A percentile compares a stretch with the other conserved stretches of the same genome.
Evolutionary conservation across 75 land plant genomes (phyloP).

Genomic region (Sequoia sempervirens): DNA sequence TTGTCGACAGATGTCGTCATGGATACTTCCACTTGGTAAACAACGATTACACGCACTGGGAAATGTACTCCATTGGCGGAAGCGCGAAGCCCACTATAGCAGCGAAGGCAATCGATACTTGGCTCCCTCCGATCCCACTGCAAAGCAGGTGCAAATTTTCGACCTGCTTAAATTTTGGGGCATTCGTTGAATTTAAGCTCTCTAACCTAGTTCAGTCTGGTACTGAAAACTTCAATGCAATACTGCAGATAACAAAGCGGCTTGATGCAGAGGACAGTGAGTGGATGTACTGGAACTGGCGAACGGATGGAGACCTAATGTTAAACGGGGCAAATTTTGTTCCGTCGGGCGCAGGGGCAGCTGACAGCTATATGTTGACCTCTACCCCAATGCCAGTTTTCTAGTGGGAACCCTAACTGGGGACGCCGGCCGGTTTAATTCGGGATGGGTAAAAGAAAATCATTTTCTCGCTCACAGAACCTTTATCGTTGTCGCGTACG

Average conservation of each 20-base stretch:
- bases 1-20: constrained; percentile 18
- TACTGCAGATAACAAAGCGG: constrained; percentile 66
- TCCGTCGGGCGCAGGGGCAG: constrained; percentile 54
- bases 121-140: constrained; percentile 18
- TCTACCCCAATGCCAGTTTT: constrained; percentile 44
- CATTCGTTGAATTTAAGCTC: too few species aligned
- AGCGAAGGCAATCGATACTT: constrained; percentile 33
- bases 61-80: constrained; percentile 39
- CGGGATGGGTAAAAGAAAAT: background rate
- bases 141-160: too few species aligned
- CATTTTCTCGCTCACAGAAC: background rate
- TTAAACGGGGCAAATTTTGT: constrained; percentile 80
- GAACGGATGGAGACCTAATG: constrained; percentile 71
- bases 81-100: constrained; percentile 31
- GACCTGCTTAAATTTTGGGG: too few species aligned
- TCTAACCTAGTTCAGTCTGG: background rate
- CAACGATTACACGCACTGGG: constrained; percentile 31
- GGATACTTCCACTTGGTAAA: constrained; percentile 40
- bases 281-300: constrained; percentile 83
- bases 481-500: too few species aligned
- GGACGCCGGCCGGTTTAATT: constrained; percentile 60
- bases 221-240: background rate
- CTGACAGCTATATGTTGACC: constrained; percentile 46
- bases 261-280: constrained; percentile 49
- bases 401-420: constrained; percentile 40